These are phyloP conservation scores for Teunomyces stri DNA, from an alignment of 805 yeast species.

Conservation along the genomic window DNA sequence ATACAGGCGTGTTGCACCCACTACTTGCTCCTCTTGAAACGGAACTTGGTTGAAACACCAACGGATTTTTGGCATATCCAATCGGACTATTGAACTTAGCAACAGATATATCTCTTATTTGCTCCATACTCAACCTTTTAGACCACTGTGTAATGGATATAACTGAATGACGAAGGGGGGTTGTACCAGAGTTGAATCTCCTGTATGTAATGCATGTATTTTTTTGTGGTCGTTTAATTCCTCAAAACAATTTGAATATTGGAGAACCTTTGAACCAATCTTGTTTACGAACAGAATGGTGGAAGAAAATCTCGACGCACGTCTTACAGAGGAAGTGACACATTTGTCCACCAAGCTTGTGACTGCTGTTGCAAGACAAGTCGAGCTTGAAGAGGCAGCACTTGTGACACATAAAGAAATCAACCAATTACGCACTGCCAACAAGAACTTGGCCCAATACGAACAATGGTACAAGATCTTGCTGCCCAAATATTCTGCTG, in stretches of 20 bases:
- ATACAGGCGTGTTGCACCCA: neutral
- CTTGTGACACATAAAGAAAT: slow-evolving; percentile 38
- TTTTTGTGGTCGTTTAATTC: neutral
- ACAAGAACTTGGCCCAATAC: slow-evolving; percentile 17
- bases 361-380: slow-evolving; percentile 58
- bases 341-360: slow-evolving; percentile 57
- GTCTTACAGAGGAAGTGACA: slow-evolving; percentile 56
- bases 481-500: slow-evolving; percentile 27
- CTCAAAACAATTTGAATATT: slow-evolving; percentile 2
- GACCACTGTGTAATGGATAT: neutral
- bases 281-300: slow-evolving; percentile 3
- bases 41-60: neutral
- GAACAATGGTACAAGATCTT: slow-evolving; percentile 25
- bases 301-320: slow-evolving; percentile 21
- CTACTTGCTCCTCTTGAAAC: neutral
- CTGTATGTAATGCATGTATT: neutral
- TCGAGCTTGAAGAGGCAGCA: slow-evolving; percentile 51
- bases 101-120: neutral
- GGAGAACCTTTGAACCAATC: neutral
- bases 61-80: slow-evolving; percentile 23
- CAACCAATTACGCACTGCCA: slow-evolving; percentile 23
- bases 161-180: neutral
- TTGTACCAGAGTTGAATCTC: too few species aligned
- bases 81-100: slow-evolving; percentile 18
- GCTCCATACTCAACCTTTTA: neutral